Conservation (phyloP, 2,329 filamentous ascomycete species). For the Periconia sp. region DNA sequence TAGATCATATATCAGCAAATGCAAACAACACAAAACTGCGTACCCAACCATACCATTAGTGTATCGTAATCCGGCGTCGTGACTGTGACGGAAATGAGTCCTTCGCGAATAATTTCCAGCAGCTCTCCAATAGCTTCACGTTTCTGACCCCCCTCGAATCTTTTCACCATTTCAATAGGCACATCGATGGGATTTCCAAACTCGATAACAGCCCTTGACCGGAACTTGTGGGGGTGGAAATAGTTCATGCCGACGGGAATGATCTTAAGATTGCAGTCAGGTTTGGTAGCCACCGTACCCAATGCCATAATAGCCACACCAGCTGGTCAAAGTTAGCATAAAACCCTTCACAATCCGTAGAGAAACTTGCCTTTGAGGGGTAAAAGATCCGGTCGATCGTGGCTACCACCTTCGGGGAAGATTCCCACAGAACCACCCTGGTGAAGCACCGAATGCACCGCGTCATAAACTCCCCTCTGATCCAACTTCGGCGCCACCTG, state of each 20-base stretch:
- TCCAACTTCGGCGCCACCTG: conserved; percentile 92
- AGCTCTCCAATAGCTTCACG: conserved; percentile 85
- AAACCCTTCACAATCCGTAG: not conserved
- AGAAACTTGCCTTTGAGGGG: conserved; percentile 66
- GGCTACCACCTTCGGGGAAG: conserved; percentile 94
- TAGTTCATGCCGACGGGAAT: conserved; percentile 99
- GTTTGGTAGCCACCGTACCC: conserved; percentile 81
- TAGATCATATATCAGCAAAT: conserved; percentile 29
- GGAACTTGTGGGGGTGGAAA: conserved; percentile 98
- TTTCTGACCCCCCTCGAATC: conserved; percentile 68
- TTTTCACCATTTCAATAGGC: conserved; percentile 76
- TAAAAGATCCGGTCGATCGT: conserved; percentile 87
- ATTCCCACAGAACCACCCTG: conserved; percentile 90
- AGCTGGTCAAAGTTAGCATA: conserved; percentile 52
- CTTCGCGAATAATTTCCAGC: conserved; percentile 83
- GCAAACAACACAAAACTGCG: not conserved
- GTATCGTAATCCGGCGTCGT: conserved; percentile 94
- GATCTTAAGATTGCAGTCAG: conserved; percentile 87
- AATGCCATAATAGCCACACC: conserved; percentile 98
- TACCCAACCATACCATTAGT: conserved; percentile 64
- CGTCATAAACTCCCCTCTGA: conserved; percentile 89
- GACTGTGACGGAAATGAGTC: conserved; percentile 84
- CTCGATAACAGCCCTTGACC: conserved; percentile 91
- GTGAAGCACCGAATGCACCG: conserved; percentile 82
- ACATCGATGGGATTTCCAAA: conserved; percentile 90